These are phyloP conservation scores for Diaporthe longicolla DNA, from an alignment of 2,329 filamentous ascomycete species.

Conservation along the genomic window DNA sequence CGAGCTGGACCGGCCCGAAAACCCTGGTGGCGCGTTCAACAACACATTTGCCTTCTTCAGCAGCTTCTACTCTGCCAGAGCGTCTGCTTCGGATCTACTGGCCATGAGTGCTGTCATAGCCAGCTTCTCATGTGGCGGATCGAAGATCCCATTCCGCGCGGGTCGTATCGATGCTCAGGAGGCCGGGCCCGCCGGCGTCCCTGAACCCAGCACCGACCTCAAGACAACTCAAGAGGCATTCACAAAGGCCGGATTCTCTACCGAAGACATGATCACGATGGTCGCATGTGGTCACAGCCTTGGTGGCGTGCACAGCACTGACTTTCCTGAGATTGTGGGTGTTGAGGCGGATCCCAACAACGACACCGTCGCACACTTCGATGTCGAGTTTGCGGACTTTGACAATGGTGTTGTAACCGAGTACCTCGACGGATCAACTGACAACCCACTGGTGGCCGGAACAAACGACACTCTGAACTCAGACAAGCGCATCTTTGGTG, in stretches of 20 bases:
- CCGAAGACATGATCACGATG: conserved; percentile 54
- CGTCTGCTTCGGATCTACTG: conserved; percentile 50
- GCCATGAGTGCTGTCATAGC: conserved; percentile 16
- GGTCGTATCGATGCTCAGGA: conserved; percentile 50
- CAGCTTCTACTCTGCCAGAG: conserved; percentile 45
- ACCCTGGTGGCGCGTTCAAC: conserved; percentile 50
- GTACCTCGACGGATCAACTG: conserved; percentile 57
- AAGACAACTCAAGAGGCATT: conserved; percentile 48
- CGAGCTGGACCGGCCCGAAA: conserved; percentile 50
- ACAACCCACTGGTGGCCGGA: conserved; percentile 59
- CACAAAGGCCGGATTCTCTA: conserved; percentile 51
- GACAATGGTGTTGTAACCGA: conserved; percentile 61
- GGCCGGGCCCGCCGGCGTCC: conserved; percentile 51
- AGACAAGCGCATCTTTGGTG: conserved; percentile 59
- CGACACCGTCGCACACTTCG: conserved; percentile 52
- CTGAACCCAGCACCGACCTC: conserved; percentile 50
- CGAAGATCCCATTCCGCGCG: conserved; percentile 18
- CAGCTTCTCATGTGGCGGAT: conserved; percentile 8
- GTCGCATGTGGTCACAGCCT: conserved; percentile 55
- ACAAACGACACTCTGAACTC: conserved; percentile 56
- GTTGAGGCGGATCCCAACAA: conserved; percentile 50
- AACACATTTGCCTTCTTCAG: conserved; percentile 48
- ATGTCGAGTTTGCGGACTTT: conserved; percentile 52
- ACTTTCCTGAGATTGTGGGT: conserved; percentile 27
- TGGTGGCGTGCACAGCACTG: conserved; percentile 59